Evolutionary conservation across 768 basidiomycete genomes (phyloP), one percentile per base, ranked within the genome.

Genomic region (Hebeloma cylindrosporum): DNA sequence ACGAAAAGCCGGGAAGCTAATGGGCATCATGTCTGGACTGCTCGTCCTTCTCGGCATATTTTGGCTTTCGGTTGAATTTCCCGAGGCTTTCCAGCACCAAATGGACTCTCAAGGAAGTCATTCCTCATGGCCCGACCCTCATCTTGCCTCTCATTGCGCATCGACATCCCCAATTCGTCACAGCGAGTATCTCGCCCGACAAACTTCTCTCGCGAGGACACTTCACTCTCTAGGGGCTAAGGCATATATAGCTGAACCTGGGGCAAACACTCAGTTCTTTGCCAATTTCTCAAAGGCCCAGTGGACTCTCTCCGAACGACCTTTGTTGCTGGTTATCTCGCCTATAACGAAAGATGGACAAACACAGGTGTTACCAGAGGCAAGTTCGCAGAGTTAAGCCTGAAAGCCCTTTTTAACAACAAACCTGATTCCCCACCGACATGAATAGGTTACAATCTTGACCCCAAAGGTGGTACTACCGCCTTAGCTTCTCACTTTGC

Each of bases 211-310:
- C 21, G 82, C 82, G 1, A 64, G 66, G 10, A 65, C 60, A 0
- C 71, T 88, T 13, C 60, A 68, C 42, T 48, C 61, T 4, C 68
- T 80, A 20, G 74, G 78, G 22, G 83, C 77, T 0, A 72, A 78
- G 5, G 83, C 85, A 11, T 93, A 88, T 60, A 77, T 93, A 25
- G 79, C 85, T 5, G 90, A 93, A 60, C 88, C 92, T 18, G 81
- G 86, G 0, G 78, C 87, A 10, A 85, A 72, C 45, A 79, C 83
- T 1, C 65, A 71, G 2, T 93, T 80, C 70, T 92, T 77, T 60
- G 80, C 72, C n/a, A 90, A 89, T 53, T 72, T 90, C 46, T 83
- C 84, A 9, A 58, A 53, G 4, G 48, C 72, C 6, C 56, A 74
- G 16, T 94, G 92, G 91, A 50, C 55, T 23, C 73, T 89, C 23